Evolutionary conservation across 345 rosid species (phyloP).

Genomic region (Syzygium jambos): DNA sequence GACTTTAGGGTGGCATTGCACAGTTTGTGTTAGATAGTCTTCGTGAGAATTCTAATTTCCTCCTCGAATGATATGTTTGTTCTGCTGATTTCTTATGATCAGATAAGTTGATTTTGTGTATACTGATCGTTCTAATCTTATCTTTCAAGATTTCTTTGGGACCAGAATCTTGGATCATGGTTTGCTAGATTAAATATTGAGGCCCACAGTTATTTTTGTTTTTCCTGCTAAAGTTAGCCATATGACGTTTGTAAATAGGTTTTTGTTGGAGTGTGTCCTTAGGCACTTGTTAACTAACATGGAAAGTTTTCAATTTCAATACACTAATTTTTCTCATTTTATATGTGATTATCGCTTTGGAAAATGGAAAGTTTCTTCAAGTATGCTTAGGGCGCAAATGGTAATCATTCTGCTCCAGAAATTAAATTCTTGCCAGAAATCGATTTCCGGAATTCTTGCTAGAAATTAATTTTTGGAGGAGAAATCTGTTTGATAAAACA

Average conservation of each 20-base stretch:
- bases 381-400: too few species aligned
- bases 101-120: not conserved
- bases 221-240: not conserved
- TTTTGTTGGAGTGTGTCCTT: not conserved
- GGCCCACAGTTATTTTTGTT: not conserved
- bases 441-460: too few species aligned
- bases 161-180: not conserved
- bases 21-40: not conserved
- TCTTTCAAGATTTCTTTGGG: not conserved
- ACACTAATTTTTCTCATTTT: not conserved
- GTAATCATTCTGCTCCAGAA: too few species aligned
- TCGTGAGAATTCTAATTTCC: not conserved
- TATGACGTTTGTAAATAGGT: not conserved
- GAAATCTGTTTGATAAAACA: too few species aligned
- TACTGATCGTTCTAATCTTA: not conserved
- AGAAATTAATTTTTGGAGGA: too few species aligned
- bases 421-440: too few species aligned
- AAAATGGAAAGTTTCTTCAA: not conserved
- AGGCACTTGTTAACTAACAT: not conserved
- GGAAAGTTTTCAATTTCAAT: not conserved
- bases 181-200: not conserved
- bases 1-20: not conserved
- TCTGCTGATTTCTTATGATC: not conserved
- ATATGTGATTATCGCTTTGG: not conserved
- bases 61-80: not conserved